Evolutionary conservation across 1,284 basidiomycete genomes (phyloP).

Genomic region (Takashimella tepidaria): DNA sequence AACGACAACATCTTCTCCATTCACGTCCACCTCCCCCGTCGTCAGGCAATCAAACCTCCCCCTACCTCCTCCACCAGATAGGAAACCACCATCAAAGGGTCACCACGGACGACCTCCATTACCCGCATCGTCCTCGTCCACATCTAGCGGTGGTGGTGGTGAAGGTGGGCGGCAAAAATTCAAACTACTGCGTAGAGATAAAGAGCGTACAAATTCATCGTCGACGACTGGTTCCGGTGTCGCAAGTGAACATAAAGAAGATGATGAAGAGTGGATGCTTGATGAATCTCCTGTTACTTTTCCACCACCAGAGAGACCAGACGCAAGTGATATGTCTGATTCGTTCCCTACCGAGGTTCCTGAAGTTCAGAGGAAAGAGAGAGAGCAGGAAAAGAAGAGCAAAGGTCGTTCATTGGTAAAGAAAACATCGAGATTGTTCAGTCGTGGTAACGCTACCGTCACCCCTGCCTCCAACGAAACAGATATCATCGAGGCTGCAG

Average conservation of each 20-base stretch:
- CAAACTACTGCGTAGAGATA: conserved; percentile 16
- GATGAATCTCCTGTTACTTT: not conserved
- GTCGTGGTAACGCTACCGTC: conserved; percentile 12
- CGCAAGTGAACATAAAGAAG: not conserved
- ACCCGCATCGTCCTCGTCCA: conserved; percentile 3
- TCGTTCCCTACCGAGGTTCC: not conserved
- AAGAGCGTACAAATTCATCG: conserved; percentile 2
- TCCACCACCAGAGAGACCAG: not conserved
- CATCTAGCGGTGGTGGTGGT: no score
- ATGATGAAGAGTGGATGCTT: not conserved
- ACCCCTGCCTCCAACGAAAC: not conserved
- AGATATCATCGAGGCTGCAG: not conserved
- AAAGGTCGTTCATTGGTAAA: conserved; percentile 36
- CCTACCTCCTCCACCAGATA: conserved; percentile 21
- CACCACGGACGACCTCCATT: not conserved
- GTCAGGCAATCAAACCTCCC: conserved; percentile 12
- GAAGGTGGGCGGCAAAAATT: conserved; percentile 18
- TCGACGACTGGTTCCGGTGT: not conserved
- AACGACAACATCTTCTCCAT: conserved; percentile 10
- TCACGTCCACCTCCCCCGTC: conserved; percentile 6
- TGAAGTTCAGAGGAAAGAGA: not conserved
- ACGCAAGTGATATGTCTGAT: not conserved
- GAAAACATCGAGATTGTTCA: conserved; percentile 43
- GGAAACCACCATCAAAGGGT: conserved; percentile 16
- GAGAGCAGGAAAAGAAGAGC: conserved; percentile 22